A percentile compares a stretch with the other conserved stretches of the same genome.
Conservation (phyloP, 192 early-diverging fungal genomes). For the Coemansia sp. region DNA sequence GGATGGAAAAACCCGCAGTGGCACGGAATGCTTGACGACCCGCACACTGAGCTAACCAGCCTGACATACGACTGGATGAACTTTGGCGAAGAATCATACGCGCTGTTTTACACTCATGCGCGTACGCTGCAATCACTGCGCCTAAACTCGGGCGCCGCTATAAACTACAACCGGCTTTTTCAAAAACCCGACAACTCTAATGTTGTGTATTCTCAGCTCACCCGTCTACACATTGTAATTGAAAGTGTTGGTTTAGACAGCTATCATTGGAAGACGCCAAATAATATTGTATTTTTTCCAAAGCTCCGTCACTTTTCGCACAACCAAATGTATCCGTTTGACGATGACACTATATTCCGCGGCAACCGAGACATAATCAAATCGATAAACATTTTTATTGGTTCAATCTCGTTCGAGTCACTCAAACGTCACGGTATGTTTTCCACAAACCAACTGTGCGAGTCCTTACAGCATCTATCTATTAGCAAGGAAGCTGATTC, state of each 20-base stretch:
- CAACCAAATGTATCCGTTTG: conserved; percentile 7
- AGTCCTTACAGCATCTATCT: not conserved
- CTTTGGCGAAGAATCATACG: conserved; percentile 1
- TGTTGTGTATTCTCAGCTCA: not conserved
- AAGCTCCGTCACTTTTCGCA: not conserved
- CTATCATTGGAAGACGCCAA: not conserved
- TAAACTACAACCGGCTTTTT: conserved; percentile 5
- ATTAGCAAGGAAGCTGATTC: not conserved
- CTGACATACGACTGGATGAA: conserved; percentile 1
- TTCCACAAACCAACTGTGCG: not conserved
- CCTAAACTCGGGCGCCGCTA: not conserved
- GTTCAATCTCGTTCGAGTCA: not conserved
- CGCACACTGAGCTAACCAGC: not conserved
- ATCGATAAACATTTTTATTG: not conserved
- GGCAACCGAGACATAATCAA: not conserved
- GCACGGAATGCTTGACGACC: not conserved
- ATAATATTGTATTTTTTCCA: conserved; percentile 6
- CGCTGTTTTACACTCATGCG: not conserved
- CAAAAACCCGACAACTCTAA: not conserved
- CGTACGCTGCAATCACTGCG: not conserved
- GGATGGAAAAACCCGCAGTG: not conserved
- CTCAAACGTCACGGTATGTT: not conserved
- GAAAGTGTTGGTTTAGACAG: not conserved
- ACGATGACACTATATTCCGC: conserved; percentile 2
- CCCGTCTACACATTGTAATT: not conserved